Evolutionary conservation across 2,329 filamentous ascomycete species (phyloP).

Genomic region (Pseudopyricularia javanii): DNA sequence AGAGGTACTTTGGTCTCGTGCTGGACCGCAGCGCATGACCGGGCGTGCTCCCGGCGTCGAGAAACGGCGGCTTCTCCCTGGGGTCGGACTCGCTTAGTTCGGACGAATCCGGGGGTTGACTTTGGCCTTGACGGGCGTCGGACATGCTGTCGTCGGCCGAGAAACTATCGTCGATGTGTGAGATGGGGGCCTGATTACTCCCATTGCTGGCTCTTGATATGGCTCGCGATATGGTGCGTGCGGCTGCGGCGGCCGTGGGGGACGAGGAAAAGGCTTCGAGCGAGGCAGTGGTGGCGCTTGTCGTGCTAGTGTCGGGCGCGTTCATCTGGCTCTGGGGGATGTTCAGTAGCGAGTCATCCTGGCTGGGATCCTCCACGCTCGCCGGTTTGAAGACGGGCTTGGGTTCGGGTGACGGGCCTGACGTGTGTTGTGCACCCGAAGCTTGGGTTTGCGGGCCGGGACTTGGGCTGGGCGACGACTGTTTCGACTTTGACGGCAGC

Average conservation of each 20-base stretch:
- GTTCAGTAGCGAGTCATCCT: background rate
- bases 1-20: slow-evolving; percentile 43
- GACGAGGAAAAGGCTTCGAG: slow-evolving; percentile 44
- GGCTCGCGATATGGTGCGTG: slow-evolving; percentile 38
- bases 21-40: slow-evolving; percentile 32
- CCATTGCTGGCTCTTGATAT: slow-evolving; percentile 28
- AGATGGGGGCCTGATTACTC: slow-evolving; percentile 6
- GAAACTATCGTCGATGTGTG: background rate
- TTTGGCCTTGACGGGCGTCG: background rate
- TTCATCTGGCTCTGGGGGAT: background rate
- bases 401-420: background rate
- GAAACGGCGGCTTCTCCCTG: slow-evolving; percentile 6
- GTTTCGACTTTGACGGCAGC: slow-evolving; percentile 7
- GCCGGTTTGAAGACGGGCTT: slow-evolving; percentile 4
- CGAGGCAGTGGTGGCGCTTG: slow-evolving; percentile 27
- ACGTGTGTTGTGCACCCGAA: slow-evolving; percentile 3
- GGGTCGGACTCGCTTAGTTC: slow-evolving; percentile 5
- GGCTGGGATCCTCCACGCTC: background rate
- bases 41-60: slow-evolving; percentile 24
- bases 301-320: slow-evolving; percentile 2
- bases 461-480: background rate
- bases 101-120: slow-evolving; percentile 7
- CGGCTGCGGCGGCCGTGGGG: slow-evolving; percentile 41
- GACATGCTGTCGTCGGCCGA: background rate
- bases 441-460: slow-evolving; percentile 3